A percentile compares a stretch with the other conserved stretches of the same genome.
Conservation (phyloP, 257 asterid genomes). For the Gardenia jasminoides region DNA sequence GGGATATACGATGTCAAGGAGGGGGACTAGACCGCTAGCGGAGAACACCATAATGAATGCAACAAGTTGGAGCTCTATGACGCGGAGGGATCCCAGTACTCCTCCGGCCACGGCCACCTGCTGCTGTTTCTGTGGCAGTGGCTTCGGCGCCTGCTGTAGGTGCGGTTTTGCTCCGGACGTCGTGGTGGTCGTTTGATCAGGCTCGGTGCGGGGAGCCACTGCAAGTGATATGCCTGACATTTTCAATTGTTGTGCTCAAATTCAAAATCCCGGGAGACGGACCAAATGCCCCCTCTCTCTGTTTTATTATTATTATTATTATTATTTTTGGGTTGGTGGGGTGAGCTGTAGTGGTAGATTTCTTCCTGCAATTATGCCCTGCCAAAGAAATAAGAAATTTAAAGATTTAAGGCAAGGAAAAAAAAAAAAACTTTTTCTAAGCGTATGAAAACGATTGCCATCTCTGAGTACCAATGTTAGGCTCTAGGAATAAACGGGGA, state of each 20-base stretch:
- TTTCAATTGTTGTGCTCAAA: neutral
- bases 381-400: neutral
- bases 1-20: conserved; percentile 69
- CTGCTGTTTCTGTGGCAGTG: neutral
- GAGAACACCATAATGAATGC: conserved; percentile 92
- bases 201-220: conserved; percentile 39
- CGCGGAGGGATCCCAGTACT: conserved; percentile 84
- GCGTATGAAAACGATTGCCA: neutral
- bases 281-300: no score
- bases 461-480: neutral
- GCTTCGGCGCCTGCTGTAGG: conserved; percentile 2
- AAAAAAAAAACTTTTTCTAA: no score
- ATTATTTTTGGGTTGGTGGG: no score
- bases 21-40: conserved; percentile 72
- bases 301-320: no score
- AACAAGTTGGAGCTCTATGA: conserved; percentile 80
- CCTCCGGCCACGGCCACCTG: conserved; percentile 29
- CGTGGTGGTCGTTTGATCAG: conserved; percentile 8
- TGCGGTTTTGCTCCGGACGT: neutral
- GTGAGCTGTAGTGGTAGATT: neutral
- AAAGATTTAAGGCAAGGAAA: neutral
- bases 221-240: conserved; percentile 71
- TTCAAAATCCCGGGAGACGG: neutral
- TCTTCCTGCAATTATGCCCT: neutral
- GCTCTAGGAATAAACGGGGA: neutral